Evolutionary conservation across 192 early-diverging fungal species (phyloP).

Genomic region (Podila minutissima): DNA sequence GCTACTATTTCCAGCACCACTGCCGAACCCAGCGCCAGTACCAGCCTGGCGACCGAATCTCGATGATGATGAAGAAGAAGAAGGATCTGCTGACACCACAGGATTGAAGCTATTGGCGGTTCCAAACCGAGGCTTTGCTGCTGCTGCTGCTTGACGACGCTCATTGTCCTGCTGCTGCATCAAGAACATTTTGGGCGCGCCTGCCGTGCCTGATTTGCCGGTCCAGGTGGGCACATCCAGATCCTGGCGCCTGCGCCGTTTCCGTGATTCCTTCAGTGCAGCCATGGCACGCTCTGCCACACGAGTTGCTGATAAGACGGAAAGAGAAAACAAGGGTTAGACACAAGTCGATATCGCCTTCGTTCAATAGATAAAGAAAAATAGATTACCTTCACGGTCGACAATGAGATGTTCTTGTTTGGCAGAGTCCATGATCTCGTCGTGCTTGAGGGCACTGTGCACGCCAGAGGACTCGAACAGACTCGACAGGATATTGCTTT

Average conservation of each 20-base stretch:
- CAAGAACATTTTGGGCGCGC: slow-evolving; percentile 44
- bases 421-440: slow-evolving; percentile 82
- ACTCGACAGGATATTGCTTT: slow-evolving; percentile 75
- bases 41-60: slow-evolving; percentile 21
- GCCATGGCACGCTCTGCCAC: slow-evolving; percentile 84
- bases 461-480: slow-evolving; percentile 89
- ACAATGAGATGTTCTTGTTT: slow-evolving; percentile 72
- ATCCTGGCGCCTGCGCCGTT: slow-evolving; percentile 65
- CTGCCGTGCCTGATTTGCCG: slow-evolving; percentile 76
- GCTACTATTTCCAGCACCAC: background rate
- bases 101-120: slow-evolving; percentile 43
- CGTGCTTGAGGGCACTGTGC: slow-evolving; percentile 92
- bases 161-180: slow-evolving; percentile 47
- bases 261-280: slow-evolving; percentile 79
- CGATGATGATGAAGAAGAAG: background rate
- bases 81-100: slow-evolving; percentile 7
- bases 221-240: slow-evolving; percentile 92
- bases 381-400: slow-evolving; percentile 70
- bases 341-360: background rate
- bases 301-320: slow-evolving; percentile 60
- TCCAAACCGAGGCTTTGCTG: slow-evolving; percentile 45
- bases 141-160: slow-evolving; percentile 4
- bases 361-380: too few species aligned
- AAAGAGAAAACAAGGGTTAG: background rate
- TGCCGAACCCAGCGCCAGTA: slow-evolving; percentile 29